Evolutionary conservation across 1,139 yeast genomes (phyloP), one percentile per base, ranked within the genome.

Genomic region (Yamadazyma diddensiae): DNA sequence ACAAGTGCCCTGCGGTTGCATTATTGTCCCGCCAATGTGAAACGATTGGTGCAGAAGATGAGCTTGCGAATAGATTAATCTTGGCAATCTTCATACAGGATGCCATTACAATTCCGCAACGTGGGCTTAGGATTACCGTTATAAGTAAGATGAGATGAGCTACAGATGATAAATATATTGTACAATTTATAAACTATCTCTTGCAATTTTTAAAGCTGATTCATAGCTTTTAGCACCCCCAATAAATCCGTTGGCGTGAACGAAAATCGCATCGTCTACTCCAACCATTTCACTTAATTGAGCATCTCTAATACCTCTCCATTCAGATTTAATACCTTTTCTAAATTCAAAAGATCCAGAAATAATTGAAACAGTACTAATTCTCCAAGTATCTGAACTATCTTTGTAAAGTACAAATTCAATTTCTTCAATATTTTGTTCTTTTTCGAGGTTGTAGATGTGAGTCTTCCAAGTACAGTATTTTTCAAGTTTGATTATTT

Each of bases 401-500:
- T 90, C 96, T 25, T 79, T 67, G 61, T 87, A 92, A 36, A 92
- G 64, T 2, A 87, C 95, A 55, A 86, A 94, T 42, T 84, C 67
- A 30, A 79, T 73, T 40, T 68, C 69, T 21, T 34, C 37, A 6
- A 38, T 34, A 10, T 33, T 33, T n/a, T 22, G 15, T 38, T 79
- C 87, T 47, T 70, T 71, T 58, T 88, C 97, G 43, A 87, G 70
- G 24, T 69, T 68, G 53, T 80, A 85, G 35, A 92, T 65, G 55
- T 92, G 97, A 50, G 87, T 96, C 58, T 88, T 90, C 98, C 98
- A 92, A 32, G 96, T 95, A 38, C 88, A 84, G 54, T 82, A 86
- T 42, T 72, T 73, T 14, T 75, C 79, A 43, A 92, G 70, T 3
- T 85, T 70, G 10, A 94, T 53, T 30, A 92, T 80, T 43, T 81